Evolutionary conservation across 306 rosid species (phyloP).

Genomic region (Sesbania bispinosa): DNA sequence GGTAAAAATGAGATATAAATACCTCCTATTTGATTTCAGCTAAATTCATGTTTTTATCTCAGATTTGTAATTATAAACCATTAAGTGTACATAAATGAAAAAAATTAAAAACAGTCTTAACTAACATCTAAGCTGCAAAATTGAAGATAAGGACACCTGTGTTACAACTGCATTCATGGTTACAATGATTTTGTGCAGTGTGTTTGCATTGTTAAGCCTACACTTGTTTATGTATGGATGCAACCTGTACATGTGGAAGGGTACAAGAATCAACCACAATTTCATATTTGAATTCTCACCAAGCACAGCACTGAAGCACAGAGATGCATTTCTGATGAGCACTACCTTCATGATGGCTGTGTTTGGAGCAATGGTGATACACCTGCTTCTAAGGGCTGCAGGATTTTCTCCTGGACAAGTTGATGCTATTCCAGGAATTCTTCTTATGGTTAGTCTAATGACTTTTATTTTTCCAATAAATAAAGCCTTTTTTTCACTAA

Average conservation of each 20-base stretch:
- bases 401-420: constrained; percentile 60
- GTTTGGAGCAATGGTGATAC: constrained; percentile 76
- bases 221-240: constrained; percentile 94
- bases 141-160: background rate
- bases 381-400: constrained; percentile 57
- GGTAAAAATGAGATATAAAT: background rate
- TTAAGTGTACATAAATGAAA: background rate
- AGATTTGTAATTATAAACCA: background rate
- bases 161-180: background rate
- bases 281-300: constrained; percentile 89
- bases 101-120: background rate
- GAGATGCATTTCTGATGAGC: constrained; percentile 81
- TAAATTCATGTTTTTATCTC: background rate
- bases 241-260: constrained; percentile 84
- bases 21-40: background rate
- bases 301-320: constrained; percentile 58
- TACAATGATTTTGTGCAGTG: constrained; percentile 48
- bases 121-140: background rate
- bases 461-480: too few relatives aligned
- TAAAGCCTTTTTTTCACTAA: too few relatives aligned
- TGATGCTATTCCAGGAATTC: constrained; percentile 71
- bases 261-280: constrained; percentile 67
- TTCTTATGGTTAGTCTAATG: constrained; percentile 55
- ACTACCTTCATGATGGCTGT: constrained; percentile 70
- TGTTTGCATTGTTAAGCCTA: constrained; percentile 76